phyloP scores from a whole-genome alignment of 2,329 filamentous ascomycete species.

The Simplicillium sp. region DNA sequence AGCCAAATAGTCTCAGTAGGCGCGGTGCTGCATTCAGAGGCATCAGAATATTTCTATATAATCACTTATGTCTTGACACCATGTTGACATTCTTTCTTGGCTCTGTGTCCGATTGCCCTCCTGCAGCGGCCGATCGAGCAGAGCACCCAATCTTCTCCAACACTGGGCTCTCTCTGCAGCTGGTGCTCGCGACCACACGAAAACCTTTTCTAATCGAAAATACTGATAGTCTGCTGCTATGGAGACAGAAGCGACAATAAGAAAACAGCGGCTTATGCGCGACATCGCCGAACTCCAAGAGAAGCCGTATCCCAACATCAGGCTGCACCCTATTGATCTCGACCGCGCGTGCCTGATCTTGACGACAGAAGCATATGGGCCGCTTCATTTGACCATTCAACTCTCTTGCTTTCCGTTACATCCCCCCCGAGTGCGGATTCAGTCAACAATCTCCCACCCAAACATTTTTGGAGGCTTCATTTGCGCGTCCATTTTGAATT shows the following conservation, averaged over 20 bases:
- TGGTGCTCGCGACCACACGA: too few species aligned
- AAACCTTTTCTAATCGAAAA: too few species aligned
- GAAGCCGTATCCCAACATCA: constrained; percentile 36
- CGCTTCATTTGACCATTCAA: constrained; percentile 31
- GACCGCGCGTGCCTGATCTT: constrained; percentile 31
- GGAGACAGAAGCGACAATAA: too few species aligned
- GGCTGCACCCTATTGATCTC: constrained; percentile 26
- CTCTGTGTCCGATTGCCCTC: constrained; percentile 1
- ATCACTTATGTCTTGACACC: too few species aligned
- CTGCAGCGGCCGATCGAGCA: not conserved
- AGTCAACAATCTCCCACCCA: constrained; percentile 31
- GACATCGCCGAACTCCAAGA: constrained; percentile 35
- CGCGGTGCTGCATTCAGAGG: too few species aligned
- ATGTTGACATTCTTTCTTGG: not conserved
- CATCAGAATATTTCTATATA: too few species aligned
- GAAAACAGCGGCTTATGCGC: constrained; percentile 20
- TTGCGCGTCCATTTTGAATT: constrained; percentile 36
- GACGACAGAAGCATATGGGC: constrained; percentile 23
- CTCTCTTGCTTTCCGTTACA: constrained; percentile 27
- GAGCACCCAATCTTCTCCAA: not conserved
- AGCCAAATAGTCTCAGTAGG: too few species aligned
- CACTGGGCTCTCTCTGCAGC: too few species aligned
- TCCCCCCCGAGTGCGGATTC: constrained; percentile 28
- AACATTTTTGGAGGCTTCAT: constrained; percentile 34
- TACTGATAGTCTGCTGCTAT: too few species aligned